Evolutionary conservation across 176 grass and related monocot genomes (phyloP).

Genomic region (Zea mays): DNA sequence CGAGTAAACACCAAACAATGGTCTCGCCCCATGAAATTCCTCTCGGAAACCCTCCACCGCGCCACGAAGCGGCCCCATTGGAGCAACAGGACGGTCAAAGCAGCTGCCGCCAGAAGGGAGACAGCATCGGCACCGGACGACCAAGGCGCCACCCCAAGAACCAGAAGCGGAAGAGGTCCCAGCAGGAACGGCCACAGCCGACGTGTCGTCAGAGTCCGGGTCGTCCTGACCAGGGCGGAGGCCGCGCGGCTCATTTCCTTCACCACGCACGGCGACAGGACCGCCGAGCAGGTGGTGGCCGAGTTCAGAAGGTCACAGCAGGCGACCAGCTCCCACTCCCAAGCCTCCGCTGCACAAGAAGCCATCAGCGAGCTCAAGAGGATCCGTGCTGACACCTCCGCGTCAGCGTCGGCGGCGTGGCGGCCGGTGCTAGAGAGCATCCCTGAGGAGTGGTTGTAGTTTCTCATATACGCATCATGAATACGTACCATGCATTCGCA

Average conservation of each 20-base stretch:
- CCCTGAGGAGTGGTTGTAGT: conserved; percentile 41
- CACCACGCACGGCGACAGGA: conserved; percentile 39
- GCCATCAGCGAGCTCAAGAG: conserved; percentile 43
- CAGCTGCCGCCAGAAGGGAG: not conserved
- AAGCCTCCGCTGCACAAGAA: conserved; percentile 13
- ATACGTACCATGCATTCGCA: not conserved
- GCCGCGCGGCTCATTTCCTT: conserved; percentile 44
- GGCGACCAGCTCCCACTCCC: not conserved
- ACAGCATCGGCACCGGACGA: not conserved
- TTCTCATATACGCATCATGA: not conserved
- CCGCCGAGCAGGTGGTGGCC: conserved; percentile 30
- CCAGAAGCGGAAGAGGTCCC: not conserved
- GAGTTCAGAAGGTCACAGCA: conserved; percentile 44
- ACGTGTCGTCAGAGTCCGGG: conserved; percentile 45
- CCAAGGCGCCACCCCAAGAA: not conserved
- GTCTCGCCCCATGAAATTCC: conserved; percentile 34
- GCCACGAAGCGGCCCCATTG: conserved; percentile 1
- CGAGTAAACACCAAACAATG: conserved; percentile 32
- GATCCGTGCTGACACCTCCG: not conserved
- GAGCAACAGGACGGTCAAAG: not conserved
- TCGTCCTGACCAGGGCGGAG: conserved; percentile 54
- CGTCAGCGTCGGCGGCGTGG: conserved; percentile 25
- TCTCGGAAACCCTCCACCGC: conserved; percentile 17
- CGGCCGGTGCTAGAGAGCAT: conserved; percentile 58
- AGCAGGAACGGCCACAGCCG: conserved; percentile 2